Evolutionary conservation across 805 yeast species (phyloP), one percentile per base, ranked within the genome.

Genomic region (Metschnikowia continentalis): DNA sequence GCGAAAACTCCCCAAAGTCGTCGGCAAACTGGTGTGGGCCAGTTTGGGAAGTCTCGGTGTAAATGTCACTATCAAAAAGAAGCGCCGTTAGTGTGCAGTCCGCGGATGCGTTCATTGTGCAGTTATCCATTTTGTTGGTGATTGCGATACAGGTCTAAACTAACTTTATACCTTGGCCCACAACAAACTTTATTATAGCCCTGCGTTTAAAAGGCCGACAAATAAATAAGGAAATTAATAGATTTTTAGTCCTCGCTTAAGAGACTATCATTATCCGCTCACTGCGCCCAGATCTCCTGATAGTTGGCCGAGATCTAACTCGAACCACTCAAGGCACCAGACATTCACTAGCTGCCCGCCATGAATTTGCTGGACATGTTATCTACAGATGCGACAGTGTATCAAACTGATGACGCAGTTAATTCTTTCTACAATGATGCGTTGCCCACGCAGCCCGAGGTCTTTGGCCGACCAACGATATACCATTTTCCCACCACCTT

Each of bases 21-120:
- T 94, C 5, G 83, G 79, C 38, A 80, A 78, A 5, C 78, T 76
- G 30, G 83, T 92, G 1, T 94, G 98, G 98, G 78, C 80, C 40
- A 87, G 95, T 65, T 87, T 88, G 11, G 78, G 78, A 35, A 72
- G 71, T 40, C 67, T 78, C 11, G 81, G 81, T 2, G 57, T 73
- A 4, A 69, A 62, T 54, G 71, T 61, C 46, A 72, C 65, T 1
- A 52, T 73, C n/a, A 72, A 71, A 61, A 71, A 67, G 60, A 69
- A 67, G 52, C 50, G 61, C 38, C 55, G 61, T 39, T 57, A 51
- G 47, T 8, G 14, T n/a, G 20, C 38, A 39, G 23, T 15, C 40
- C 40, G 35, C 39, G 20, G 35, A 39, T 30, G 47, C 37, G 30
- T 15, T 14, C 17, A 33, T 42, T 36, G 45, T 42, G 46, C 46